Percentiles rank a stretch among this genome's conserved stretches.
These are phyloP conservation scores for Nakazawaea ambrosiae DNA, from an alignment of 805 yeast species.

Conservation along the genomic window DNA sequence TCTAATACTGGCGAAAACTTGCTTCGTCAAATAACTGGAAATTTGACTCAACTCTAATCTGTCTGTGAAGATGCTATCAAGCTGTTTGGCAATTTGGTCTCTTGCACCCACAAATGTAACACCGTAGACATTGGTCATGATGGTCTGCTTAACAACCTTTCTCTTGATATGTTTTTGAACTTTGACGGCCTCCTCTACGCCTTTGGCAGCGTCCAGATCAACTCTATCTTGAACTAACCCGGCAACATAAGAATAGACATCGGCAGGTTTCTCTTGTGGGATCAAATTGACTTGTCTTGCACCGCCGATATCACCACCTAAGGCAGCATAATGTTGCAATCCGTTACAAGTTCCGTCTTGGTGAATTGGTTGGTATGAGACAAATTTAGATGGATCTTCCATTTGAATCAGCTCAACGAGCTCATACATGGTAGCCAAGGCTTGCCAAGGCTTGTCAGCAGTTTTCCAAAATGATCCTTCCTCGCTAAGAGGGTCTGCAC, in stretches of 20 bases:
- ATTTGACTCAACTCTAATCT: slow-evolving; percentile 33
- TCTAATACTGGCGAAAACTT: slow-evolving; percentile 78
- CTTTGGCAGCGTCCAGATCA: slow-evolving; percentile 44
- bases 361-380: slow-evolving; percentile 73
- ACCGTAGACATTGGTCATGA: slow-evolving; percentile 97
- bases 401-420: slow-evolving; percentile 52
- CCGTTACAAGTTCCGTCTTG: slow-evolving; percentile 89
- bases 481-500: slow-evolving; percentile 51
- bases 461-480: slow-evolving; percentile 54
- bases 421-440: slow-evolving; percentile 64
- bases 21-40: slow-evolving; percentile 62
- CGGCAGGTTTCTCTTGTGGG: slow-evolving; percentile 69
- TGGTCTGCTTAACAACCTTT: slow-evolving; percentile 93
- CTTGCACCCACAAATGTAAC: slow-evolving; percentile 93
- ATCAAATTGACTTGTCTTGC: slow-evolving; percentile 71
- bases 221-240: slow-evolving; percentile 50
- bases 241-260: slow-evolving; percentile 70
- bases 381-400: slow-evolving; percentile 55
- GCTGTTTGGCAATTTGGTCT: slow-evolving; percentile 76
- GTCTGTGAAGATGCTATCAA: slow-evolving; percentile 46
- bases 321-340: slow-evolving; percentile 79
- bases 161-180: slow-evolving; percentile 63
- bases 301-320: slow-evolving; percentile 81
- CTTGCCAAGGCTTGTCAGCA: slow-evolving; percentile 85
- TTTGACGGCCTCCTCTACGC: slow-evolving; percentile 45